Evolutionary conservation across 1,139 yeast species (phyloP).

Genomic region (Geotrichum carabidarum): DNA sequence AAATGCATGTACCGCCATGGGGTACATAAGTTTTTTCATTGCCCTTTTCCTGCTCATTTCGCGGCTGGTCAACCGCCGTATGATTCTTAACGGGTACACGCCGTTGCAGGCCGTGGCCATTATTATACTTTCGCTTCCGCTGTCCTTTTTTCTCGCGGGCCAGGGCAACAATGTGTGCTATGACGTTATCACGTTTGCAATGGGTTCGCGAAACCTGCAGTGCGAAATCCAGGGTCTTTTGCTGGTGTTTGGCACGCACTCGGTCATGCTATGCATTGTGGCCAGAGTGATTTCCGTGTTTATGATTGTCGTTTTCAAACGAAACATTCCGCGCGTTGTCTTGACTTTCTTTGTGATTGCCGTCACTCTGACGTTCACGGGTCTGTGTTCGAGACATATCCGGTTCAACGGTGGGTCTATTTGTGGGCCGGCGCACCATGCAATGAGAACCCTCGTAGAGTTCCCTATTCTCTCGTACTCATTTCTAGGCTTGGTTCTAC

Average conservation of each 20-base stretch:
- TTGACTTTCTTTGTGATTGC: constrained; percentile 16
- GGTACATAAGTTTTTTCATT: constrained; percentile 19
- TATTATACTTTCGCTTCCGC: constrained; percentile 18
- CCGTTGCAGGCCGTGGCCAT: constrained; percentile 24
- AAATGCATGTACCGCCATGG: constrained; percentile 15
- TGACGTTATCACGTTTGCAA: constrained; percentile 15
- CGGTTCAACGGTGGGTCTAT: constrained; percentile 17
- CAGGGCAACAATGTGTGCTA: constrained; percentile 17
- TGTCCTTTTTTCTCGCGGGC: constrained; percentile 17
- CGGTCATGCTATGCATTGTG: constrained; percentile 20
- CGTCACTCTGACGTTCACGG: constrained; percentile 20
- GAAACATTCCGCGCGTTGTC: constrained; percentile 19
- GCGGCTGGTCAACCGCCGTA: constrained; percentile 21
- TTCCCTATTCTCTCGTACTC: constrained; percentile 17
- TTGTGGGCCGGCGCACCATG: constrained; percentile 7
- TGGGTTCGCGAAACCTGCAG: constrained; percentile 15
- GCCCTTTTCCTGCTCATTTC: constrained; percentile 21
- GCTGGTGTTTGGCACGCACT: constrained; percentile 21
- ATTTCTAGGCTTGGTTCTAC: constrained; percentile 12
- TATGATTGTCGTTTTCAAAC: constrained; percentile 19
- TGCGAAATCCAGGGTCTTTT: constrained; percentile 24
- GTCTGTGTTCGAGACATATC: constrained; percentile 19
- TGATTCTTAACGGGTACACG: constrained; percentile 23
- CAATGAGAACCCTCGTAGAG: constrained; percentile 12
- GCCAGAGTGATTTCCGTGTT: constrained; percentile 20